Base-by-base conservation (phyloP, 352 stramenopile species). In the Peronosclerospora sorghi region DNA sequence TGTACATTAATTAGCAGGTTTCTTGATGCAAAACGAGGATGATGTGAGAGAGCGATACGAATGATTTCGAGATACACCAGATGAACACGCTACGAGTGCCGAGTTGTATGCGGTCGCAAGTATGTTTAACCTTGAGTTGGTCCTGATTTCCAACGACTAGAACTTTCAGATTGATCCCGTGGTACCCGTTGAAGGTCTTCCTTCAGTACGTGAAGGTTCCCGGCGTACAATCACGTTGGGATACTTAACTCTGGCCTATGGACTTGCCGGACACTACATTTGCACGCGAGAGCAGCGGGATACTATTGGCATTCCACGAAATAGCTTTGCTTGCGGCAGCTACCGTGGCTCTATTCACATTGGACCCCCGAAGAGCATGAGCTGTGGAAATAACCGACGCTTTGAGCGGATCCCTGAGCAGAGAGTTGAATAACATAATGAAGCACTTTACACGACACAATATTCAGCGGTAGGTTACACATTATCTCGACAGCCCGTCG, bases 1-100 rank as follows among this genome's bases (percentile, higher is more conserved):
- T 47, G 55, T 82, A 14, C 68, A 76, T 15, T 21, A 27, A 41
- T 65, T 90, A 17, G 57, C 69, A 0, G 28, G 50, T 8, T 90
- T 90, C 41, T 43, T 90, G 77, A 90, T 32, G 55, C 87, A 23
- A 56, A n/a, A n/a, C n/a, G n/a, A n/a, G n/a, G n/a, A n/a, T n/a
- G n/a, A n/a, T n/a, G n/a, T n/a, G n/a, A n/a, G 45, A 14, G 67
- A 85, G 30, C 73, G 66, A n/a, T 88, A 83, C 50, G 66, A 80
- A 43, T 74, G 61, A 1, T 90, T 90, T 59, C 51, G 74, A 8
- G 67, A 84, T 32, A 78, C 61, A 5, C 41, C 66, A 4, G 78
- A 87, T 42, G 78, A 90, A 40, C 78, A 90, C 43, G 74, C 78
- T 4, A 90, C 78, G 29, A 85, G n/a, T n/a, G n/a, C n/a, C n/a